These are phyloP conservation scores for Arctostaphylos glauca DNA, from an alignment of 148 eudicot species.

Conservation along the genomic window DNA sequence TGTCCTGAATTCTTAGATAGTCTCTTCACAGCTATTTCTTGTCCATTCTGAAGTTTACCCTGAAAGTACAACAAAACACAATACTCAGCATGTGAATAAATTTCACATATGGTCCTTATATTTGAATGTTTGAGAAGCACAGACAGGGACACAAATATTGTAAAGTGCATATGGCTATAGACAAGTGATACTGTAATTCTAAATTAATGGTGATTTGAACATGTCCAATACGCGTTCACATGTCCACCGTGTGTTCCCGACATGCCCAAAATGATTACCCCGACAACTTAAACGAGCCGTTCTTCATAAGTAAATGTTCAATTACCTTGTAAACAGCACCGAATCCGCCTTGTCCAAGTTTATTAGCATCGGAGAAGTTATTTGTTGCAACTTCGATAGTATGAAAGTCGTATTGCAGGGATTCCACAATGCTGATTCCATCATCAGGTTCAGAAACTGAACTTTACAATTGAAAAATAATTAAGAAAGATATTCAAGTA, in stretches of 20 bases:
- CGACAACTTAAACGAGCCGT: too few species aligned
- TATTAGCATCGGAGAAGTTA: slow-evolving; percentile 36
- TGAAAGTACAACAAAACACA: background rate
- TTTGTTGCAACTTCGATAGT: slow-evolving; percentile 42
- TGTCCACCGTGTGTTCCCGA: too few species aligned
- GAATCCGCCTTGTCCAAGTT: slow-evolving; percentile 40
- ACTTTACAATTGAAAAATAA: background rate
- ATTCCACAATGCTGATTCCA: slow-evolving; percentile 12
- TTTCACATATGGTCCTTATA: too few species aligned
- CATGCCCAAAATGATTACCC: too few species aligned
- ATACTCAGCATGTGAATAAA: too few species aligned
- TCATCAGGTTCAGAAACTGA: background rate
- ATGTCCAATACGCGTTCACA: too few species aligned
- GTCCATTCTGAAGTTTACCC: slow-evolving; percentile 29
- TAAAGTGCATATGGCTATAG: too few species aligned
- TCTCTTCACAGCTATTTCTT: slow-evolving; percentile 38
- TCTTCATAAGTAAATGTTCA: background rate
- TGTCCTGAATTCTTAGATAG: slow-evolving; percentile 29
- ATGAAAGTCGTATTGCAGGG: slow-evolving; percentile 44
- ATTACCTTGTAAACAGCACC: slow-evolving; percentile 37
- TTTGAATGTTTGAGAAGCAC: too few species aligned
- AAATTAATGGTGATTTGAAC: too few species aligned
- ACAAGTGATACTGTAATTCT: too few species aligned
- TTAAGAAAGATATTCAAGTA: background rate
- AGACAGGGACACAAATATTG: too few species aligned